Percentiles rank a stretch among this genome's conserved stretches.
Conservation (phyloP, 805 yeast genomes). For the Zygosaccharomyces gambellarensis region DNA sequence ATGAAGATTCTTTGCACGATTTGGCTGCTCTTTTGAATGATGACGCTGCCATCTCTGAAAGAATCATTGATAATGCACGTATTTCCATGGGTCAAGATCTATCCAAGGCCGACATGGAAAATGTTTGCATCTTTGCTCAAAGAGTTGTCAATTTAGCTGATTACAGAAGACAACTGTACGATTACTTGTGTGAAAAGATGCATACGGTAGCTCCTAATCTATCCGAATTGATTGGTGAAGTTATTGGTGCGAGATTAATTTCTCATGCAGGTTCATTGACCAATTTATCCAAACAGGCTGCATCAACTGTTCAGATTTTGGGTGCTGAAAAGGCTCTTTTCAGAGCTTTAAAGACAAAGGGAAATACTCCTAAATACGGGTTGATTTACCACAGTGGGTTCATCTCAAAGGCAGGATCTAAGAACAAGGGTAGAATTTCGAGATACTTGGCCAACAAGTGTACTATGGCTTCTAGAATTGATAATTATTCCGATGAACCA, state of each 20-base stretch:
- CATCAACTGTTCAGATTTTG: slow-evolving; percentile 95
- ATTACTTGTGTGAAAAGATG: slow-evolving; percentile 92
- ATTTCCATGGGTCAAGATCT: slow-evolving; percentile 99
- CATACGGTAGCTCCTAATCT: slow-evolving; percentile 96
- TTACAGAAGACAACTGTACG: slow-evolving; percentile 78
- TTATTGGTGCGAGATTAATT: slow-evolving; percentile 96
- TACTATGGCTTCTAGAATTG: slow-evolving; percentile 98
- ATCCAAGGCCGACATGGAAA: slow-evolving; percentile 89
- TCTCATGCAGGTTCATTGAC: slow-evolving; percentile 98
- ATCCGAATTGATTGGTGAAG: slow-evolving; percentile 95
- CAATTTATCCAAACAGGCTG: slow-evolving; percentile 95
- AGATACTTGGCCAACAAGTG: slow-evolving; percentile 98
- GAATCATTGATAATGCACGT: slow-evolving; percentile 88
- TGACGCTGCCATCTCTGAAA: slow-evolving; percentile 88
- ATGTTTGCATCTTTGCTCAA: slow-evolving; percentile 85
- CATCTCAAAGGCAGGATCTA: slow-evolving; percentile 88
- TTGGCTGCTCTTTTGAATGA: slow-evolving; percentile 81
- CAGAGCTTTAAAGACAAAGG: slow-evolving; percentile 94
- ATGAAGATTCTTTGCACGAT: slow-evolving; percentile 81
- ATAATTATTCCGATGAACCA: slow-evolving; percentile 94
- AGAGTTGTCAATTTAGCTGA: slow-evolving; percentile 90
- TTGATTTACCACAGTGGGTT: slow-evolving; percentile 91
- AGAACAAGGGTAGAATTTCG: slow-evolving; percentile 98
- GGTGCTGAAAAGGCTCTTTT: slow-evolving; percentile 97
- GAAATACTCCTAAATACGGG: slow-evolving; percentile 95